Conservation (phyloP, 75 land plant species). For the Adiantum capillusveneris region DNA sequence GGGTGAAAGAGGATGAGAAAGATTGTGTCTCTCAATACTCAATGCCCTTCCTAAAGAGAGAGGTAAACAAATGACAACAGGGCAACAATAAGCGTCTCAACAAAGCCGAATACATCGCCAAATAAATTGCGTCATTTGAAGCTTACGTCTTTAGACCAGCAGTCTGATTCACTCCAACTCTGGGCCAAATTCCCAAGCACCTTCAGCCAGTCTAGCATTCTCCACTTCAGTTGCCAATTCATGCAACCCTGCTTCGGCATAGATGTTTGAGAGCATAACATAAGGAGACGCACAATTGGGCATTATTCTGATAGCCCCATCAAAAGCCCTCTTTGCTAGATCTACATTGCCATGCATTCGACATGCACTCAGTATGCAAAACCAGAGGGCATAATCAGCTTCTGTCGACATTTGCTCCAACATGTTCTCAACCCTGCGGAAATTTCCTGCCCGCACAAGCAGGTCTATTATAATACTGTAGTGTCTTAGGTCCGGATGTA, state of each 20-base stretch:
- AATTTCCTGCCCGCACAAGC: conserved; percentile 19
- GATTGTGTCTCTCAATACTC: no score
- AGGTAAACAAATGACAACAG: no score
- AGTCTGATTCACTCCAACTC: no score
- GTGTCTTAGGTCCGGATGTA: conserved; percentile 17
- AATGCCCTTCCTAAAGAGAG: no score
- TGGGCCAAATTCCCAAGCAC: no score
- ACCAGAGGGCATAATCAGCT: conserved; percentile 30
- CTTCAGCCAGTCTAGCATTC: no score
- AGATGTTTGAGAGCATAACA: conserved; percentile 33
- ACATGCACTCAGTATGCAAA: conserved; percentile 35
- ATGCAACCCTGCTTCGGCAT: conserved; percentile 4
- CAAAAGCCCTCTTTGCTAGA: conserved; percentile 22
- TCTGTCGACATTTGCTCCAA: conserved; percentile 25
- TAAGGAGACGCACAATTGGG: conserved; percentile 22
- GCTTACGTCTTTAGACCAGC: no score
- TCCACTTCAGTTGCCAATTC: no score
- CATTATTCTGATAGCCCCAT: conserved; percentile 17
- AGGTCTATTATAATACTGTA: conserved; percentile 28
- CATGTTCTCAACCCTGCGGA: conserved; percentile 18
- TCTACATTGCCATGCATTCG: conserved; percentile 22
- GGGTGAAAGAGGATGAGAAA: no score
- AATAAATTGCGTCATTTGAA: no score
- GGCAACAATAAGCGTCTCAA: no score
- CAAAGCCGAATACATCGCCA: no score